Evolutionary conservation across 108 stramenopile genomes (phyloP), one percentile per base, ranked within the genome.

Genomic region (Mayamaea pseudoterrestris): DNA sequence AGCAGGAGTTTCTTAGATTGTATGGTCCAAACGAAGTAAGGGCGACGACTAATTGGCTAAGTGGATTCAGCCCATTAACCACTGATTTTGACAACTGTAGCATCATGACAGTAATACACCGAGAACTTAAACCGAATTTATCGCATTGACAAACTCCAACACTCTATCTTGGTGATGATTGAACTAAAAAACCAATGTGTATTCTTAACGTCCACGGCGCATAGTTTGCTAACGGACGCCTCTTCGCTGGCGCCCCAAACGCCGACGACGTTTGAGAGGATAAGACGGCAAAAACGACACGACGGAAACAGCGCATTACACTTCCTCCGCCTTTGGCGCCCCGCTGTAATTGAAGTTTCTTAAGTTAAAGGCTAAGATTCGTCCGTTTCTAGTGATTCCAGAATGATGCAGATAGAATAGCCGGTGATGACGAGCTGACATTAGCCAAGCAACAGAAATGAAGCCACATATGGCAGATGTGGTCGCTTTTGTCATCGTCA

Each of bases 1-100:
- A 90, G 44, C 47, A 51, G n/a, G 62, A 75, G 2, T 90, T 90
- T 55, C 50, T 90, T 43, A 26, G 61, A 21, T 47, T 53, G 18
- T 71, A 65, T 50, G 87, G 87, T 27, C 35, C 56, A 5, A 41
- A 45, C 4, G 65, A 90, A 39, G 80, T 90, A 5, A 32, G 64
- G 29, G 51, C 60, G 36, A 90, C 87, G 0, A 68, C 62, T 49
- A 75, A 80, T 56, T 82, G 87, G 80, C 35, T 74, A 44, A 80
- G 78, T 12, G 82, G 83, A 1, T 80, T 69, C 54, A 78, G 77
- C 6, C 87, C 87, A n/a, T 43, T 90, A 41, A 50, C 82, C 21
- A 37, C 80, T 21, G 87, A 90, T 51, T 90, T 84, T 63, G 60
- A 47, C n/a, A 90, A 90, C 62, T 82, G 75, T 44, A 77, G 74